Evolutionary conservation across 441 rosid genomes (phyloP).

Genomic region (Mallotus japonicus): DNA sequence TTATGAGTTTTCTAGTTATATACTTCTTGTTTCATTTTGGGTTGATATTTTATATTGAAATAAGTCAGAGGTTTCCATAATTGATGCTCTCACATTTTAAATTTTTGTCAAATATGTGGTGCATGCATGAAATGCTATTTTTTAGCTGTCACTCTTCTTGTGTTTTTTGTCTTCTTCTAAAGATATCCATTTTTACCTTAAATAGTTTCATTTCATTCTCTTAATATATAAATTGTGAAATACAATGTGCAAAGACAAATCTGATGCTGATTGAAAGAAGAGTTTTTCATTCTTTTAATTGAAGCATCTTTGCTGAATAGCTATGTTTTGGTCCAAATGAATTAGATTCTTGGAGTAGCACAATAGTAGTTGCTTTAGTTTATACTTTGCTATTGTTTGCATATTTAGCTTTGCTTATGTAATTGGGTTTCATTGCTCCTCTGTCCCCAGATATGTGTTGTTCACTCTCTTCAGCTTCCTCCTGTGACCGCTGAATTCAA

Average conservation of each 20-base stretch:
- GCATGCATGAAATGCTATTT: neutral
- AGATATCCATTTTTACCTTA: neutral
- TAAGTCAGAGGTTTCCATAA: neutral
- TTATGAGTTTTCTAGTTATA: neutral
- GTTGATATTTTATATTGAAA: neutral
- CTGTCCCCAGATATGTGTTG: constrained; percentile 75
- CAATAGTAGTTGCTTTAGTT: neutral
- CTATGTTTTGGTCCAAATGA: neutral
- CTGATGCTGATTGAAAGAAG: constrained; percentile 1
- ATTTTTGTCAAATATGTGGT: neutral
- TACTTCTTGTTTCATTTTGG: neutral
- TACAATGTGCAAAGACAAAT: neutral
- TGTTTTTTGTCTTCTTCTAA: neutral
- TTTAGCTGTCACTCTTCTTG: neutral
- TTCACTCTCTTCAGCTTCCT: constrained; percentile 68
- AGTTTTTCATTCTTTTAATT: neutral
- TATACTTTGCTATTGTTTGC: neutral
- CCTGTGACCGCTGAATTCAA: constrained; percentile 64
- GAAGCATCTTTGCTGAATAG: neutral
- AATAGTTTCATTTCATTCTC: neutral
- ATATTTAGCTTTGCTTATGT: constrained; percentile 4
- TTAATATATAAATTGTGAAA: neutral
- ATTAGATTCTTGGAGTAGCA: neutral
- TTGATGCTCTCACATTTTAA: neutral
- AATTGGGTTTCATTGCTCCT: constrained; percentile 15